Evolutionary conservation across 2,329 filamentous ascomycete species (phyloP), one percentile per base, ranked within the genome.

Genomic region (Colletotrichum sp.): DNA sequence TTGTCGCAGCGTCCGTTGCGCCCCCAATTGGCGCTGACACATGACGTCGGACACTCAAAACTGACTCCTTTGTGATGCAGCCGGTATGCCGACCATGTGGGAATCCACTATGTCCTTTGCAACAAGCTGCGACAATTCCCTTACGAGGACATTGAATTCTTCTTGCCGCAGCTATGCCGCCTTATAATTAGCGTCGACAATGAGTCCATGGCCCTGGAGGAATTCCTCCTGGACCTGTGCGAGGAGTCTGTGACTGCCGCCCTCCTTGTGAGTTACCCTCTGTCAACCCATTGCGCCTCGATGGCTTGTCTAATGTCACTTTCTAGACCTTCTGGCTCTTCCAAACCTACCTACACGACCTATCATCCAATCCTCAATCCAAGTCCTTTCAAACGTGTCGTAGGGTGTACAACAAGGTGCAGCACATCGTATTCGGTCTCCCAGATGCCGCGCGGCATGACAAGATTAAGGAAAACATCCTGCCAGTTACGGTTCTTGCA

Each of bases 61-160:
- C 75, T 76, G 68, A 77, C 75, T 44, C 63, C 39, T 60, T 68
- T 12, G 44, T 52, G 44, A 69, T 32, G 32, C 52, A 96, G 95
- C 82, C 95, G 95, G 81, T 97, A 97, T 88, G 94, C 95, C 84
- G 93, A 96, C 86, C 94, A 97, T 89, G 94, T 97, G 84, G 95
- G 95, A 81, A 96, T 97, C 83, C 95, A 96, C 86, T 95, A 96
- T 89, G 94, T 96, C 77, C 92, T 97, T 78, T 96, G 95, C 89
- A 94, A 93, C 81, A 97, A 97, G 91, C 90, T 97, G 83, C 94
- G 95, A 83, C 94, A 95, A 85, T 97, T 97, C 83, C 94, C 94
- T 79, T 97, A 96, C 87, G 94, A 96, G 88, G 95, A 97, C 86
- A 96, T 97, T 84, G 95, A 97, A 86, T 97, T 97, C 92, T 97